These are phyloP conservation scores for Pseudogymnoascus sp. DNA, from an alignment of 2,329 filamentous ascomycete genomes.

Conservation along the genomic window DNA sequence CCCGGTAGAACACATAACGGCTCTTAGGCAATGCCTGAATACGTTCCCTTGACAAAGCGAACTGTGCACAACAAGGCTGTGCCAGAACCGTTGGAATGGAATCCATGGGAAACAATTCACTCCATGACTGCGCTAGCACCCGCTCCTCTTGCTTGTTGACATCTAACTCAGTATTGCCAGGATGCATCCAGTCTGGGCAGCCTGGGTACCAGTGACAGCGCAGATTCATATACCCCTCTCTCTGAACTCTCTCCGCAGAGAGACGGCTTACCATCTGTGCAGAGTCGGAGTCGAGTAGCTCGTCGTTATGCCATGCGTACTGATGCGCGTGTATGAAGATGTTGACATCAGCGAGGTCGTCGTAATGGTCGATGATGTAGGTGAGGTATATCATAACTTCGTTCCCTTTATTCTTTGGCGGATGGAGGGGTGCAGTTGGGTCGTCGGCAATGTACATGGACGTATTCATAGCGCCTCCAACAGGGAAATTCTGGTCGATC, in stretches of 20 bases:
- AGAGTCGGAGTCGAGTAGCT: constrained; percentile 21
- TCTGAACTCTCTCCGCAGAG: constrained; percentile 32
- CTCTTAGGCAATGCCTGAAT: constrained; percentile 40
- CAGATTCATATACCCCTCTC: constrained; percentile 53
- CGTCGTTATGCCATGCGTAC: constrained; percentile 31
- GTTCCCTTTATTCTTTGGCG: constrained; percentile 41
- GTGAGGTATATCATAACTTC: constrained; percentile 33
- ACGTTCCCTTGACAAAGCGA: constrained; percentile 49
- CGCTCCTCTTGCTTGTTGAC: constrained; percentile 39
- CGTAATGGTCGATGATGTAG: constrained; percentile 57
- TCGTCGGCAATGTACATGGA: constrained; percentile 23
- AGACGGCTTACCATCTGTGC: constrained; percentile 20
- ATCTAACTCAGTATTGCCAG: constrained; percentile 33
- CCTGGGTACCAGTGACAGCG: constrained; percentile 51
- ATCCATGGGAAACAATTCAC: constrained; percentile 38
- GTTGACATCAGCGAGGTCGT: constrained; percentile 36
- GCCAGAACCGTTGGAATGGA: constrained; percentile 43
- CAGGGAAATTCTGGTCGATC: constrained; percentile 22
- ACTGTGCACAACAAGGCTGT: constrained; percentile 57
- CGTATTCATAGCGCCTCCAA: neutral
- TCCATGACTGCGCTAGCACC: constrained; percentile 39
- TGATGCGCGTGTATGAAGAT: constrained; percentile 39
- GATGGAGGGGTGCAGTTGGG: constrained; percentile 34
- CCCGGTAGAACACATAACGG: constrained; percentile 49
- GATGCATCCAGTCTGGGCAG: constrained; percentile 52